Evolutionary conservation across 2,329 filamentous ascomycete genomes (phyloP).

Genomic region (Domatiomyces globalis): DNA sequence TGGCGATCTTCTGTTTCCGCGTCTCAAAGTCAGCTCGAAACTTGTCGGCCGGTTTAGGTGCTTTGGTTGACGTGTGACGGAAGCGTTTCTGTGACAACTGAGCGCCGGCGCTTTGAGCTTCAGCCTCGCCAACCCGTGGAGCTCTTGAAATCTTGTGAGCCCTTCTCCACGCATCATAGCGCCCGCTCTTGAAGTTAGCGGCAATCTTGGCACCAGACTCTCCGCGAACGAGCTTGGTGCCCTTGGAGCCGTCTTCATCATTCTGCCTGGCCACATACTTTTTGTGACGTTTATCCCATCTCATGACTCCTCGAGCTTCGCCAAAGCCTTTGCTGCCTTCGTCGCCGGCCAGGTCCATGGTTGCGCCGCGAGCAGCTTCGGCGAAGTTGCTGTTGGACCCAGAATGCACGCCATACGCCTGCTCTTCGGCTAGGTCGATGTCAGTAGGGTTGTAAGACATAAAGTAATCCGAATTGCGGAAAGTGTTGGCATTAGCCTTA

Average conservation of each 20-base stretch:
- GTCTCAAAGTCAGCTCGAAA: slow-evolving; percentile 79
- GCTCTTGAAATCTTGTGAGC: slow-evolving; percentile 65
- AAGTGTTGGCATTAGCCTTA: slow-evolving; percentile 33
- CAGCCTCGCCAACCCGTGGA: slow-evolving; percentile 70
- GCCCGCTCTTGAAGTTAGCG: slow-evolving; percentile 78
- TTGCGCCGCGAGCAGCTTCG: slow-evolving; percentile 67
- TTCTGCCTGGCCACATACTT: slow-evolving; percentile 89
- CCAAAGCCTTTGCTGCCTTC: slow-evolving; percentile 69
- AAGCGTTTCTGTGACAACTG: slow-evolving; percentile 38
- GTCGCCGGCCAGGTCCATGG: slow-evolving; percentile 88
- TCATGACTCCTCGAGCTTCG: slow-evolving; percentile 60
- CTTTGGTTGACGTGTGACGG: slow-evolving; percentile 74
- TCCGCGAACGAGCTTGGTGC: slow-evolving; percentile 62
- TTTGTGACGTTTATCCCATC: slow-evolving; percentile 93
- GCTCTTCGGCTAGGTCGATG: slow-evolving; percentile 70
- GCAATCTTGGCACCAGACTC: slow-evolving; percentile 95
- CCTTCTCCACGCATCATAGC: slow-evolving; percentile 86
- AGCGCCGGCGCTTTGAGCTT: slow-evolving; percentile 33
- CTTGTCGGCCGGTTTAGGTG: slow-evolving; percentile 87
- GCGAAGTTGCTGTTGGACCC: slow-evolving; percentile 67
- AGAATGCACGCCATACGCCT: slow-evolving; percentile 83
- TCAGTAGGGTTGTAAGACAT: slow-evolving; percentile 87
- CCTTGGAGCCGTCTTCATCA: slow-evolving; percentile 78
- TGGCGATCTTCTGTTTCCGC: slow-evolving; percentile 77
- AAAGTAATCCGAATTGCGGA: slow-evolving; percentile 78